phyloP scores from a whole-genome alignment of 352 stramenopile species.

The Pythium oligandrum region DNA sequence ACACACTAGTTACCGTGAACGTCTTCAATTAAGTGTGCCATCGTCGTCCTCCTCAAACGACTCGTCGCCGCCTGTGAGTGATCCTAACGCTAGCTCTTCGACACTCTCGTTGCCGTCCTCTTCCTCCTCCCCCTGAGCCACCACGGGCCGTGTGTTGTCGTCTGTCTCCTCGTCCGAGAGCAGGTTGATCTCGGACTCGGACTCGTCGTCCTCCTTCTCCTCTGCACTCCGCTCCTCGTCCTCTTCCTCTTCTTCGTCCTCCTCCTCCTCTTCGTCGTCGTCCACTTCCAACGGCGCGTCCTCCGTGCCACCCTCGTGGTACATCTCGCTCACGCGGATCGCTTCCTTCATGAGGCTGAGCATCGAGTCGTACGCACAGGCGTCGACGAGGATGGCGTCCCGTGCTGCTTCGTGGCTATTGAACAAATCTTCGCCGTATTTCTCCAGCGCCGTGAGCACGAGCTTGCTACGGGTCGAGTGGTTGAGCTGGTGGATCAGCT shows the following conservation, averaged over 20 bases:
- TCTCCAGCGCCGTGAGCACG: slow-evolving; percentile 53
- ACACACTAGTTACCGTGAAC: slow-evolving; percentile 15
- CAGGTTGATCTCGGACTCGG: slow-evolving; percentile 33
- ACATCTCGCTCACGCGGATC: slow-evolving; percentile 42
- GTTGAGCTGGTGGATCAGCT: slow-evolving; percentile 46
- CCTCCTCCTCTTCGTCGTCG: slow-evolving; percentile 43
- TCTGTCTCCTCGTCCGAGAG: slow-evolving; percentile 49
- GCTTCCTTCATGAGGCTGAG: slow-evolving; percentile 51
- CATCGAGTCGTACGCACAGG: slow-evolving; percentile 50
- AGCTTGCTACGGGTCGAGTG: slow-evolving; percentile 50
- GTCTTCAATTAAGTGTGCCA: neutral
- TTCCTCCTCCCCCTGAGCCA: slow-evolving; percentile 14
- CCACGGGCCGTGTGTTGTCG: slow-evolving; percentile 6
- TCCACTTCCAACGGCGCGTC: slow-evolving; percentile 51
- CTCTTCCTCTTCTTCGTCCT: slow-evolving; percentile 33
- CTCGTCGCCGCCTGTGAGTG: slow-evolving; percentile 15
- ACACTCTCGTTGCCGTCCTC: slow-evolving; percentile 18
- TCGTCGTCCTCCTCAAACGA: slow-evolving; percentile 9
- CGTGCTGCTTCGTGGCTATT: slow-evolving; percentile 49
- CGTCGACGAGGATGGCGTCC: slow-evolving; percentile 59
- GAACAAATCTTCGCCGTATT: slow-evolving; percentile 67
- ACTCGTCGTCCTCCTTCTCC: slow-evolving; percentile 21
- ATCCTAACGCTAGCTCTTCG: slow-evolving; percentile 23
- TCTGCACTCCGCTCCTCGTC: slow-evolving; percentile 11
- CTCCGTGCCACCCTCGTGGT: slow-evolving; percentile 36